Conservation (phyloP, 805 yeast genomes). For the Yarrowia sp. region DNA sequence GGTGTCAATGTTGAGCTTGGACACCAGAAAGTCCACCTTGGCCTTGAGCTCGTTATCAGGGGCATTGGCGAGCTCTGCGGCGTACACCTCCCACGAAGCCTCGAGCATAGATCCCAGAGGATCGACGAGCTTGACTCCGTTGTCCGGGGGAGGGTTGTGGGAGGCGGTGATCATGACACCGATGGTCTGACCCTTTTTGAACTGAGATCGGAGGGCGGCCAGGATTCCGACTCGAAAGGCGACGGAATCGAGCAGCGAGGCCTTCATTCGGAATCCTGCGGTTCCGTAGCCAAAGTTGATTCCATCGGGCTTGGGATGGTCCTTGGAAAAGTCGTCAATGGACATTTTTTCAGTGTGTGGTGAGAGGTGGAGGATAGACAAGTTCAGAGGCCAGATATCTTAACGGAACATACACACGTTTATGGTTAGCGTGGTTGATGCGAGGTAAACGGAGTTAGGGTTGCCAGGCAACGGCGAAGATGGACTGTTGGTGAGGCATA, state of each 20-base stretch:
- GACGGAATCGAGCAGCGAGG: slow-evolving; percentile 74
- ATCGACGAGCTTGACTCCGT: slow-evolving; percentile 96
- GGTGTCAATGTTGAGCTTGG: slow-evolving; percentile 57
- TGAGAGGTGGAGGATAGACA: background rate
- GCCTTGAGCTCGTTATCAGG: slow-evolving; percentile 56
- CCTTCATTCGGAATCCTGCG: slow-evolving; percentile 90
- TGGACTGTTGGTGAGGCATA: no score
- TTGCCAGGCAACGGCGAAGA: slow-evolving; percentile 24
- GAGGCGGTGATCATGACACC: slow-evolving; percentile 60
- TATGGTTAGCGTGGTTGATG: slow-evolving; percentile 26
- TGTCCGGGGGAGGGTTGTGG: slow-evolving; percentile 60
- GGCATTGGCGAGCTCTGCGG: slow-evolving; percentile 81
- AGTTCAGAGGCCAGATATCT: slow-evolving; percentile 1
- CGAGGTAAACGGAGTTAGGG: slow-evolving; percentile 33
- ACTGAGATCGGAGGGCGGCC: slow-evolving; percentile 83
- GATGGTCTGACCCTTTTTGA: slow-evolving; percentile 67
- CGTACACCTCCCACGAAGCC: slow-evolving; percentile 81
- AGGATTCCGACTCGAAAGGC: slow-evolving; percentile 82
- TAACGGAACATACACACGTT: background rate
- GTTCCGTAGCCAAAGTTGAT: slow-evolving; percentile 80
- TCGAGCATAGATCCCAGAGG: slow-evolving; percentile 91
- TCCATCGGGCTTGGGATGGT: slow-evolving; percentile 58
- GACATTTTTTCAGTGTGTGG: slow-evolving; percentile 19
- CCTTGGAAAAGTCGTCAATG: slow-evolving; percentile 38
- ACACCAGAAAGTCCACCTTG: slow-evolving; percentile 53